Conservation (phyloP, 2,329 filamentous ascomycete genomes). For the Cytospora leucostoma region DNA sequence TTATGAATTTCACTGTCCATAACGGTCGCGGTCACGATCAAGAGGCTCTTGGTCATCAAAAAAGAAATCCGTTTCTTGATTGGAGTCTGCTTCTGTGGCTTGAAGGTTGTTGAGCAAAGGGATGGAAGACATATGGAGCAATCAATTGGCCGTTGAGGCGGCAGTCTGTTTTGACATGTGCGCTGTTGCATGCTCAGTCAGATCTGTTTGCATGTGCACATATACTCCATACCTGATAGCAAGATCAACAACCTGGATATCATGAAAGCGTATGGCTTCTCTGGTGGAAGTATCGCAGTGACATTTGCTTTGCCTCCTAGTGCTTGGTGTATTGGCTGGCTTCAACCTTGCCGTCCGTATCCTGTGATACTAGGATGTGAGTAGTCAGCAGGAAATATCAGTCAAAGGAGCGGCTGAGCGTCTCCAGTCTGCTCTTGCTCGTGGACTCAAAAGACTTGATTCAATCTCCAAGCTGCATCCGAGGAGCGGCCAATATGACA, state of each 20-base stretch:
- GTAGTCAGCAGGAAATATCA: too few species aligned
- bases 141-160: slow-evolving; percentile 3
- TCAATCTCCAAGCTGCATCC: too few species aligned
- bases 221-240: slow-evolving; percentile 18
- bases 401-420: too few species aligned
- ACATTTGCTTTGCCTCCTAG: background rate
- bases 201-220: slow-evolving; percentile 19
- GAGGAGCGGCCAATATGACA: too few species aligned
- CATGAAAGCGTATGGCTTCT: background rate
- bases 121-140: slow-evolving; percentile 13
- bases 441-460: too few species aligned
- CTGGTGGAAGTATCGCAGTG: background rate
- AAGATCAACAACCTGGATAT: slow-evolving; percentile 15
- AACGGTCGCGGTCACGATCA: background rate
- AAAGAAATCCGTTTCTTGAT: background rate
- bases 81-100: background rate
- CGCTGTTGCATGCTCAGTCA: slow-evolving; percentile 19
- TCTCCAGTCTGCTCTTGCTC: too few species aligned
- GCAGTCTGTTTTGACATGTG: slow-evolving; percentile 15
- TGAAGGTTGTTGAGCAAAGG: slow-evolving; percentile 21
- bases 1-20: background rate
- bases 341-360: background rate
- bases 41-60: background rate
- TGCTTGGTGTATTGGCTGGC: background rate
- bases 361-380: background rate